These are phyloP conservation scores for Inga leiocalycina DNA, from an alignment of 306 rosid genomes.

Conservation along the genomic window DNA sequence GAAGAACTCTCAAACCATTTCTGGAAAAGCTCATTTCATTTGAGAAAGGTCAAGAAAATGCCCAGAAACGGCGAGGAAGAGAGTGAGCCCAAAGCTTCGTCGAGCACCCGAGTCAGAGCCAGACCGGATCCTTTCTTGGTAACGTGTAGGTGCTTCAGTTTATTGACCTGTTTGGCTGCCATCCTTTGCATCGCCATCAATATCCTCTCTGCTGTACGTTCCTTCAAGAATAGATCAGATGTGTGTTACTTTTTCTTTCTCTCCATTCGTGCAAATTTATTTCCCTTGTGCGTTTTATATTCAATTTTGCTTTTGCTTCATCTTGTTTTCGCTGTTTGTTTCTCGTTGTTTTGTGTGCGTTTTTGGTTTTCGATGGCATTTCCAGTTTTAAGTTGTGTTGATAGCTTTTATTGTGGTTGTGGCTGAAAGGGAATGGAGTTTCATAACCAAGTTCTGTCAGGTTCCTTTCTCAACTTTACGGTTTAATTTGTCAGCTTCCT, in stretches of 20 bases:
- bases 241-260: too few relatives aligned
- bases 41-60: too few relatives aligned
- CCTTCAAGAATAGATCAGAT: too few relatives aligned
- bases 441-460: conserved; percentile 67
- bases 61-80: too few relatives aligned
- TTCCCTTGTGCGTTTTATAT: too few relatives aligned
- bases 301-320: not conserved
- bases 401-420: conserved; percentile 59
- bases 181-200: conserved; percentile 64
- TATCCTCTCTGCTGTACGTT: too few relatives aligned
- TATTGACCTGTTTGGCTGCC: conserved; percentile 55
- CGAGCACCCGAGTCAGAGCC: too few relatives aligned
- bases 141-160: conserved; percentile 41
- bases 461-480: conserved; percentile 34
- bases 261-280: too few relatives aligned
- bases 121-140: too few relatives aligned
- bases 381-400: conserved; percentile 75
- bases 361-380: conserved; percentile 78
- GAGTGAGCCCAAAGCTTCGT: too few relatives aligned
- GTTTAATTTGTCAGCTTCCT: not conserved
- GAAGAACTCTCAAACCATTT: too few relatives aligned
- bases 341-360: not conserved
- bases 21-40: too few relatives aligned
- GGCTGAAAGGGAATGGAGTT: conserved; percentile 80
- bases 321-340: not conserved